A percentile compares a stretch with the other conserved stretches of the same genome.
phyloP scores from a whole-genome alignment of 257 asterid genomes.

The Ocimum tenuiflorum region DNA sequence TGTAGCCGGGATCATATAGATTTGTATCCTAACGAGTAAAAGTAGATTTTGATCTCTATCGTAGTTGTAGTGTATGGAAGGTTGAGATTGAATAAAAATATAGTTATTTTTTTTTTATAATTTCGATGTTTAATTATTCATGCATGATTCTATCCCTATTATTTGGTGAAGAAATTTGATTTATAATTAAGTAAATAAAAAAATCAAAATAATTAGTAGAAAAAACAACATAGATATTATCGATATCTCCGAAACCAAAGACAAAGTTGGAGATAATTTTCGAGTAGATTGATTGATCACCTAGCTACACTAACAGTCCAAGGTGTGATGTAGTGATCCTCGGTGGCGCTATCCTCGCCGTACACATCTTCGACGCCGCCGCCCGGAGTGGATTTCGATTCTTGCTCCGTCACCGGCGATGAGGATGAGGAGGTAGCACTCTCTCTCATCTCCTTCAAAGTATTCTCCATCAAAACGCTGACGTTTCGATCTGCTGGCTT shows the following conservation, averaged over 20 bases:
- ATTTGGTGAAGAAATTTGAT: neutral
- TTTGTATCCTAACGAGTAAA: too few relatives aligned
- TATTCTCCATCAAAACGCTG: constrained; percentile 55
- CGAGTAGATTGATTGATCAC: constrained; percentile 22
- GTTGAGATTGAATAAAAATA: too few relatives aligned
- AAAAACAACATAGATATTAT: constrained; percentile 27
- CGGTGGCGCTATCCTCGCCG: constrained; percentile 81
- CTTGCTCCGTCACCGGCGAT: constrained; percentile 22
- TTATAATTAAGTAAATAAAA: neutral
- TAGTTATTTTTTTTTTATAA: too few relatives aligned
- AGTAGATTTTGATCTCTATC: too few relatives aligned
- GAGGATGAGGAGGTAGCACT: constrained; percentile 24
- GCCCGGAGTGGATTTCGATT: constrained; percentile 35
- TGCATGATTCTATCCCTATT: too few relatives aligned
- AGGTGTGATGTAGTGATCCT: constrained; percentile 63
- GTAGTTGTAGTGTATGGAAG: too few relatives aligned
- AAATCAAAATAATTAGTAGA: neutral
- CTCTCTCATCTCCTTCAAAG: constrained; percentile 47
- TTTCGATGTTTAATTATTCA: too few relatives aligned
- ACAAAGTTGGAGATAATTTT: neutral
- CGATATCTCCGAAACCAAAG: constrained; percentile 5
- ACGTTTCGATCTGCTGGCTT: constrained; percentile 60
- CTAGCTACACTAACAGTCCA: constrained; percentile 73
- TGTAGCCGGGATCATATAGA: too few relatives aligned
- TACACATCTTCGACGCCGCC: constrained; percentile 72